Base-by-base conservation (phyloP, 345 rosid genomes). In the Camelina laxa region DNA sequence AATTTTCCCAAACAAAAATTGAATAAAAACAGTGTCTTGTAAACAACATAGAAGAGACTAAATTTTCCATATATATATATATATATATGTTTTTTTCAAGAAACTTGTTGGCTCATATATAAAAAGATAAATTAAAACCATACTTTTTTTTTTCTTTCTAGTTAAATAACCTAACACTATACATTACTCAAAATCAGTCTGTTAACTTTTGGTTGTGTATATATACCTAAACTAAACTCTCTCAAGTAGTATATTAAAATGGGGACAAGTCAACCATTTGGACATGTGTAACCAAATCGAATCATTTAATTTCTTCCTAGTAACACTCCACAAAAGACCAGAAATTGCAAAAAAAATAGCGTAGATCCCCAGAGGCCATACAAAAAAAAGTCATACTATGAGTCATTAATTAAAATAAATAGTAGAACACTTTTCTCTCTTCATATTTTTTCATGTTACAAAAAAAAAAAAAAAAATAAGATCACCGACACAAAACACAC, bases 361-460 rank as follows among this genome's bases (percentile, higher is more conserved):
- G 50, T 54, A 54, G 72, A 68, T 68, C 72, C 72, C 72, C 62
- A 68, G 61, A 68, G 72, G 12, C 41, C 36, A 33, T 6, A 33
- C 36, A 33, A 39, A 2, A 33, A 65, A 68, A 27, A 27, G 30
- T 27, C 30, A 27, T 27, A 27, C 30, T 4, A 27, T 27, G 30
- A 21, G 49, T 54, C 45, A 38, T 8, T 0, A 39, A 7, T 2
- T 14, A 33, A 59, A 70, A 42, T 12, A 42, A 14, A 44, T 41
- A 42, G n/a, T n/a, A n/a, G n/a, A n/a, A 5, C 14, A 3, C 4
- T 10, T 10, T 12, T 12, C 5, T 4, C 6, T 41, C 5, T 3
- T 44, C 48, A 44, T 44, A 14, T 44, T 44, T 44, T 44, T 44
- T 44, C 48, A 44, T 44, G 17, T 44, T 44, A 44, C 48, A 15